These are phyloP conservation scores for Colletotrichum navitas DNA, from an alignment of 2,329 filamentous ascomycete genomes.

Conservation along the genomic window DNA sequence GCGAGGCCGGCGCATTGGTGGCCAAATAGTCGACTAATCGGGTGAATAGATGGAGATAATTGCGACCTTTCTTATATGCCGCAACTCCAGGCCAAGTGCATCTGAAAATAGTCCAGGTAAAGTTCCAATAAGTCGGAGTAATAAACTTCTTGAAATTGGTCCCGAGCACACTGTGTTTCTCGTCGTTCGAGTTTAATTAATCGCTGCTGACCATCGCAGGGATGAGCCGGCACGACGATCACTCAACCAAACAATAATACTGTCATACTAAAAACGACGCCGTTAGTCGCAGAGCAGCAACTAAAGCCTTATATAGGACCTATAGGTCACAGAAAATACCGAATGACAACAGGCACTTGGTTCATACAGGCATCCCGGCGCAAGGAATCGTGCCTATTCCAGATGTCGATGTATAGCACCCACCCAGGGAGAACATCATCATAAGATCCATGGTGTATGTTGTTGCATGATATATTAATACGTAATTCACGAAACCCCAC, in stretches of 20 bases:
- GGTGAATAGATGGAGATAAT: background rate
- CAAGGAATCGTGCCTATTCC: constrained; percentile 1
- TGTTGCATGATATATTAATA: background rate
- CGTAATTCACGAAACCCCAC: background rate
- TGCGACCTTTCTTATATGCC: too few relatives aligned
- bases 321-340: too few relatives aligned
- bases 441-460: constrained; percentile 3
- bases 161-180: constrained; percentile 20
- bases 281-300: too few relatives aligned
- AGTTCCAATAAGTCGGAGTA: background rate
- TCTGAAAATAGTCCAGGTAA: background rate
- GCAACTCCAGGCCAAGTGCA: too few relatives aligned
- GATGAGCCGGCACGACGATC: background rate
- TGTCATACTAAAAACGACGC: too few relatives aligned
- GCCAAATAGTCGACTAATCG: background rate
- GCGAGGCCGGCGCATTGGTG: background rate
- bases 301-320: too few relatives aligned
- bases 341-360: constrained; percentile 19
- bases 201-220: background rate
- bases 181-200: constrained; percentile 9
- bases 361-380: constrained; percentile 16
- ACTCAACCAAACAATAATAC: constrained; percentile 2
- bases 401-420: background rate
- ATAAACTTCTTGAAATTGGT: constrained; percentile 1
- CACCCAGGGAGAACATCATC: background rate